Evolutionary conservation across 345 rosid species (phyloP).

Genomic region (Eucalyptus cloeziana): DNA sequence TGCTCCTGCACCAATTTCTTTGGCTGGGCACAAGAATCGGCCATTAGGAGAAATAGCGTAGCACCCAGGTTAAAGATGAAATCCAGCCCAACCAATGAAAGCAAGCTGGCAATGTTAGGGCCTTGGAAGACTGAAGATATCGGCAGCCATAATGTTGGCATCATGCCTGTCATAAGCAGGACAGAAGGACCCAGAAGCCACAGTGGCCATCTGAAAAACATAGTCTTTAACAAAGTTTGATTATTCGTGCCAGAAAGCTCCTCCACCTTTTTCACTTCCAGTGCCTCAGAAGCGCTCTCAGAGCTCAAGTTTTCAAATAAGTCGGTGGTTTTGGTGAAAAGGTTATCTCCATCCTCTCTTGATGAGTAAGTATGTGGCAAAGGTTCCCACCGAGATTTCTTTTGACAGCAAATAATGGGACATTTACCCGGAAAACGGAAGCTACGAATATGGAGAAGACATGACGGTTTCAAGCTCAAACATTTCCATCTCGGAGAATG

Average conservation of each 20-base stretch:
- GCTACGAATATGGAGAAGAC: not conserved
- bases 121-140: slow-evolving; percentile 75
- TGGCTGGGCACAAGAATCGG: slow-evolving; percentile 69
- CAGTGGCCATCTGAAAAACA: slow-evolving; percentile 76
- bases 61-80: slow-evolving; percentile 88
- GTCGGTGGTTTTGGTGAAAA: slow-evolving; percentile 30
- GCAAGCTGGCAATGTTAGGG: slow-evolving; percentile 78
- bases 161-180: slow-evolving; percentile 81
- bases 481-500: slow-evolving; percentile 12
- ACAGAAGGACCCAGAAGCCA: slow-evolving; percentile 86
- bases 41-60: slow-evolving; percentile 76
- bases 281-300: slow-evolving; percentile 19
- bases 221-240: slow-evolving; percentile 9
- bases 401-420: slow-evolving; percentile 29
- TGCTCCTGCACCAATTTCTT: slow-evolving; percentile 15
- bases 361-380: slow-evolving; percentile 32
- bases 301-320: slow-evolving; percentile 47
- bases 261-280: slow-evolving; percentile 3
- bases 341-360: slow-evolving; percentile 23
- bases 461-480: slow-evolving; percentile 2
- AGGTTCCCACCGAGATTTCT: slow-evolving; percentile 58
- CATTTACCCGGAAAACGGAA: slow-evolving; percentile 1
- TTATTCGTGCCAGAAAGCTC: not conserved
- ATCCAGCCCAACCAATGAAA: slow-evolving; percentile 79
- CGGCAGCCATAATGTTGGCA: slow-evolving; percentile 87